A percentile compares a stretch with the other conserved stretches of the same genome.
These are phyloP conservation scores for Metarhizium sp. DNA, from an alignment of 2,329 filamentous ascomycete species.

Conservation along the genomic window DNA sequence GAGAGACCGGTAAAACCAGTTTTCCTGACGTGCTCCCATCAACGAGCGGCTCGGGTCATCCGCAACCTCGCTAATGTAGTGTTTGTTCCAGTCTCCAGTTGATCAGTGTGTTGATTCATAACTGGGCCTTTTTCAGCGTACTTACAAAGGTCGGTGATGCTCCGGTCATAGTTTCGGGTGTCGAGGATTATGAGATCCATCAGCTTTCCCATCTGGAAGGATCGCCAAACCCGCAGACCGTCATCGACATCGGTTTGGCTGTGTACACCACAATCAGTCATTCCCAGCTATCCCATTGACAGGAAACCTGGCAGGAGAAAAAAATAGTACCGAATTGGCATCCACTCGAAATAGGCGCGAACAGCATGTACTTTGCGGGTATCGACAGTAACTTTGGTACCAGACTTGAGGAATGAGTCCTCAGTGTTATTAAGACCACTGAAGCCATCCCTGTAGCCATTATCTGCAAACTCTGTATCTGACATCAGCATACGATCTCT, in stretches of 20 bases:
- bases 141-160: conserved; percentile 40
- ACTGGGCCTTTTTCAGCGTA: background rate
- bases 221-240: conserved; percentile 58
- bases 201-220: conserved; percentile 55
- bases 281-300: background rate
- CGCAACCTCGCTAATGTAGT: conserved; percentile 51
- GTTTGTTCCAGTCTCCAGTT: conserved; percentile 39
- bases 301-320: too few species aligned
- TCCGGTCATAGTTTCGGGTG: conserved; percentile 59
- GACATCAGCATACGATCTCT: background rate
- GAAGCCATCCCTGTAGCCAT: conserved; percentile 54
- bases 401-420: conserved; percentile 50
- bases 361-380: conserved; percentile 67
- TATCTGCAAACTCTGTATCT: conserved; percentile 45
- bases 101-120: background rate
- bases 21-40: conserved; percentile 65
- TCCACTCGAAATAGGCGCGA: conserved; percentile 59
- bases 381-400: conserved; percentile 51
- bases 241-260: conserved; percentile 58
- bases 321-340: conserved; percentile 18
- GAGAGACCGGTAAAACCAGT: conserved; percentile 60
- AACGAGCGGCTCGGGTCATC: conserved; percentile 59
- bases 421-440: conserved; percentile 56
- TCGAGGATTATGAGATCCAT: conserved; percentile 61
- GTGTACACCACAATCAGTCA: background rate